Evolutionary conservation across 2,329 filamentous ascomycete genomes (phyloP), one percentile per base, ranked within the genome.

Genomic region (Aspergillus candidus): DNA sequence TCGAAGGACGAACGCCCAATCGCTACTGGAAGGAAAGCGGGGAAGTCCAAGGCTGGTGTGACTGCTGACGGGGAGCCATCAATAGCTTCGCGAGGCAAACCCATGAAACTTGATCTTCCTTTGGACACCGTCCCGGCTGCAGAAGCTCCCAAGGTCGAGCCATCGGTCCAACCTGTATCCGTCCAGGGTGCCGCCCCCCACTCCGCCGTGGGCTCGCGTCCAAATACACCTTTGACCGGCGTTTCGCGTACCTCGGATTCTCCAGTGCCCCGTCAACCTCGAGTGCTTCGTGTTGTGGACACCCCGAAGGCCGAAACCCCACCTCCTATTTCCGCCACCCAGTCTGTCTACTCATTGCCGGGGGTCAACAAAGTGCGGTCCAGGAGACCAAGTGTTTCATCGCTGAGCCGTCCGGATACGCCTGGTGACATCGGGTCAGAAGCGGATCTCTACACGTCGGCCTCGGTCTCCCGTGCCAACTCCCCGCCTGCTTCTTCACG

Each of bases 391-490:
- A 71, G 66, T 47, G 63, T 82, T 11, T 75, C 78, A 6, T 81
- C 79, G 1, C 66, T 74, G 39, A 78, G 79, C 49, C 65, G 70
- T n/a, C 78, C 80, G 11, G 78, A 76, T 12, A 83, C 80, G 1
- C 79, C 80, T 11, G 79, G 73, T 42, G 78, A 82, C 40, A 58
- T 75, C 7, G 68, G 78, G 11, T 82, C 77, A 11, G 80, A 84
- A 52, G 77, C 71, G 41, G 74, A 78, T 42, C 75, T 74, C 1
- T 68, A 79, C 46, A 75, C 77, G 2, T 81, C 79, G 1, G 71
- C 77, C 2, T 81, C 79, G 4, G 66, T 74, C 12, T 83, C 80
- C 8, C 74, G 79, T 31, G 74, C 80, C 14, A 80, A 72, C 54
- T 82, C 80, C 1, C 79, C 79, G 29, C 69, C 67, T 22, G 68